Evolutionary conservation across 2,329 filamentous ascomycete species (phyloP).

Genomic region (Aspergillus sp.): DNA sequence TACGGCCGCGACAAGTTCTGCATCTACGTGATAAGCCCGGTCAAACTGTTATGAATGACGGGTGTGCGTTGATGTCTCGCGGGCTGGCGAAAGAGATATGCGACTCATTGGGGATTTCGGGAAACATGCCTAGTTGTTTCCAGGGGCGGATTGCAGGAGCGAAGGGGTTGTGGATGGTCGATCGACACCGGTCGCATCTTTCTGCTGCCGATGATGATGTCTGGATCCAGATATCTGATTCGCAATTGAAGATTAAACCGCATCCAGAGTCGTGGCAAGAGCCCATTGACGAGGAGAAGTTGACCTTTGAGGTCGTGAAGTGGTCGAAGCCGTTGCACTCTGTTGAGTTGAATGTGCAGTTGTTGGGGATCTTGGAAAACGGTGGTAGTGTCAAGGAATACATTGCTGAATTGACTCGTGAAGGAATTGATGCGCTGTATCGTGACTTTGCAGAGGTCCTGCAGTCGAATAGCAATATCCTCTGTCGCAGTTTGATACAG

Average conservation of each 20-base stretch:
- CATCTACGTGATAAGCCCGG: slow-evolving; percentile 22
- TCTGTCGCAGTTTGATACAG: slow-evolving; percentile 33
- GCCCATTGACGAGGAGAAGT: slow-evolving; percentile 35
- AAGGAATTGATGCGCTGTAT: slow-evolving; percentile 30
- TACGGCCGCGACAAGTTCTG: slow-evolving; percentile 33
- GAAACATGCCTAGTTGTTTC: slow-evolving; percentile 44
- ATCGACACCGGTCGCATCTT: slow-evolving; percentile 28
- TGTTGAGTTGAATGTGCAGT: slow-evolving; percentile 47
- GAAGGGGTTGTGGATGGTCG: slow-evolving; percentile 57
- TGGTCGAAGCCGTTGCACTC: slow-evolving; percentile 40
- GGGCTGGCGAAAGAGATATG: slow-evolving; percentile 44
- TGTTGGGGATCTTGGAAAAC: slow-evolving; percentile 51
- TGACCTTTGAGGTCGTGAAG: slow-evolving; percentile 53
- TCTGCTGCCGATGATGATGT: slow-evolving; percentile 27
- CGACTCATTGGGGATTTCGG: slow-evolving; percentile 33
- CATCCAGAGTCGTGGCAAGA: slow-evolving; percentile 31
- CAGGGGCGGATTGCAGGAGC: slow-evolving; percentile 55
- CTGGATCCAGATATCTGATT: slow-evolving; percentile 53
- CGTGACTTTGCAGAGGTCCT: slow-evolving; percentile 32
- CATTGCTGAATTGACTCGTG: slow-evolving; percentile 38
- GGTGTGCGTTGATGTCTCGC: slow-evolving; percentile 51
- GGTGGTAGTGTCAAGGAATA: slow-evolving; percentile 39
- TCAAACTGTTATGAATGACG: slow-evolving; percentile 41
- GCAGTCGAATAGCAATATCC: slow-evolving; percentile 23
- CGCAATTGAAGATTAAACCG: slow-evolving; percentile 51